Evolutionary conservation across 495 filamentous ascomycete genomes (phyloP).

Genomic region (Neurospora africana): DNA sequence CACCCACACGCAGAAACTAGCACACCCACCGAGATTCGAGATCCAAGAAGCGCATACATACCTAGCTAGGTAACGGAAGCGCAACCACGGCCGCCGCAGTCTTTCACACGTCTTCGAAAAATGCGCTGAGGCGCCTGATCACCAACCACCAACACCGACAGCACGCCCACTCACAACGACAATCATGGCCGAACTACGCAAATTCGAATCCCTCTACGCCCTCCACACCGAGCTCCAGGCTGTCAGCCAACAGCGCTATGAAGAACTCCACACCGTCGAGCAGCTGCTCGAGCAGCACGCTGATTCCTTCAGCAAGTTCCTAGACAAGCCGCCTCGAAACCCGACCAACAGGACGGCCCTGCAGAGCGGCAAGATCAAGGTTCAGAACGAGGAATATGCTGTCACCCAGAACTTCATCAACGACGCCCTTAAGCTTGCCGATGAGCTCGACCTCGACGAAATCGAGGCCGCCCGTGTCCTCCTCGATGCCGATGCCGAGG

Average conservation of each 20-base stretch:
- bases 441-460: conserved; percentile 84
- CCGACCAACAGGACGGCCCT: conserved; percentile 47
- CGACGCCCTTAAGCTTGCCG: conserved; percentile 64
- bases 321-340: conserved; percentile 65
- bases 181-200: conserved; percentile 55
- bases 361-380: conserved; percentile 51
- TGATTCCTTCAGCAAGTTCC: conserved; percentile 61
- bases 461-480: conserved; percentile 66
- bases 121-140: conserved; percentile 10
- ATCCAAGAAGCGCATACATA: neutral
- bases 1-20: neutral
- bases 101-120: neutral
- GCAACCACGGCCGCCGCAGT: neutral
- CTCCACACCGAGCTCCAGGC: conserved; percentile 70
- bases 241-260: conserved; percentile 49
- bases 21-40: neutral
- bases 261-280: conserved; percentile 52
- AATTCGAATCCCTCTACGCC: conserved; percentile 58
- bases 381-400: conserved; percentile 63
- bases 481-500: conserved; percentile 54
- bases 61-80: neutral
- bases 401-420: conserved; percentile 83
- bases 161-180: conserved; percentile 2
- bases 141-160: neutral
- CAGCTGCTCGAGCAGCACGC: conserved; percentile 58